Conservation (phyloP, 2,329 filamentous ascomycete species). For the Claviceps sp. region DNA sequence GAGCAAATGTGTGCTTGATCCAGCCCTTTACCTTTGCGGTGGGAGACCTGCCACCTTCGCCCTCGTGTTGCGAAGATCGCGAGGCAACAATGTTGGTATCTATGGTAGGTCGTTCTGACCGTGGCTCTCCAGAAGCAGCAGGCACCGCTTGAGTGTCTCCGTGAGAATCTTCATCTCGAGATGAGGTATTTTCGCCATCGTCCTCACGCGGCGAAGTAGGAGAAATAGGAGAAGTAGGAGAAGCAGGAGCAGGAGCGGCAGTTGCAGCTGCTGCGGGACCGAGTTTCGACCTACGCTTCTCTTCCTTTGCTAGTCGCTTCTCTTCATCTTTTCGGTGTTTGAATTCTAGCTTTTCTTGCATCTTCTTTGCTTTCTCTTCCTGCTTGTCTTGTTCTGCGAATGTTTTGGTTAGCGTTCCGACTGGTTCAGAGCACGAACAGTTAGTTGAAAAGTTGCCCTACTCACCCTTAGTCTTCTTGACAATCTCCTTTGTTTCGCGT, state of each 20-base stretch:
- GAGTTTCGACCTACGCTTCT: constrained; percentile 34
- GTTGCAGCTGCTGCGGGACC: background rate
- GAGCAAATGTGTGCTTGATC: constrained; percentile 40
- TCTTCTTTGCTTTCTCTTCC: constrained; percentile 17
- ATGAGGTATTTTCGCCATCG: constrained; percentile 5
- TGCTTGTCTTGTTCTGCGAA: constrained; percentile 32
- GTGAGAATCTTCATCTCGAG: constrained; percentile 6
- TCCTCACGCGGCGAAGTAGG: constrained; percentile 2
- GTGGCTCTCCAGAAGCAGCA: background rate
- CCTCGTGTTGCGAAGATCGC: constrained; percentile 6
- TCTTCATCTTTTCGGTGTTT: constrained; percentile 21
- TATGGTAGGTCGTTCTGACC: background rate
- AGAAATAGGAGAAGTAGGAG: constrained; percentile 4
- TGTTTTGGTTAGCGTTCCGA: constrained; percentile 6
- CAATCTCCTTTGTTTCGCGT: constrained; percentile 38
- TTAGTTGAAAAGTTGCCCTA: too few species aligned
- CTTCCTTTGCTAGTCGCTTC: constrained; percentile 23
- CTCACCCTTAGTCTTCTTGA: constrained; percentile 47
- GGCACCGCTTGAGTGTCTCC: background rate
- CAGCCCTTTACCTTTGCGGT: constrained; percentile 36
- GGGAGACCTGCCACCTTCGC: constrained; percentile 16
- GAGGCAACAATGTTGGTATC: constrained; percentile 4
- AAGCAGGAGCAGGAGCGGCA: background rate
- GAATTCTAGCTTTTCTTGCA: constrained; percentile 7
- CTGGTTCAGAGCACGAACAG: background rate